Base-by-base conservation (phyloP, 2,329 filamentous ascomycete species). In the Capronia epimyces region DNA sequence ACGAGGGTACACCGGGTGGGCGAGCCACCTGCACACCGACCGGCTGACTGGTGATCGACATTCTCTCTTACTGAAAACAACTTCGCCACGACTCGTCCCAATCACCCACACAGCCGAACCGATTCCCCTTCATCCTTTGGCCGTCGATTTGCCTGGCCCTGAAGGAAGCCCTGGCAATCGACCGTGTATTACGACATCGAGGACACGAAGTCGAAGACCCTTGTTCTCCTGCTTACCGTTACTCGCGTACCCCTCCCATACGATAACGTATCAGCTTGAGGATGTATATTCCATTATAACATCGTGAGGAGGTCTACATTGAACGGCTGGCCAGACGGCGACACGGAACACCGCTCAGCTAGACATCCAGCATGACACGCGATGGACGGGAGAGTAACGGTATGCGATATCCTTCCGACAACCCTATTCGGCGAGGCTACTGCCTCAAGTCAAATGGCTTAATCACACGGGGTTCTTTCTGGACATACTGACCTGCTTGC, bases 301-400 rank as follows among this genome's bases (percentile, higher is more conserved):
- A 34, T 50, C 45, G 50, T 56, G 42, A 56, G 42, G 42, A 56
- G 42, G 32, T 42, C 31, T 43, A 36, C 39, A 51, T 31, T 53
- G 50, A 39, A 56, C 37, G 39, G 47, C 40, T 46, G 44, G 46
- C 31, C 36, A 42, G 44, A 25, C 50, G 37, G 46, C 49, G 39
- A 36, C 24, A 53, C 39, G 49, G 20, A 41, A n/a, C 16, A 49
- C 20, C 34, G 37, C n/a, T 36, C 16, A 42, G 46, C 21, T 43
- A 34, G 31, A 20, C 18, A 21, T 45, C 42, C 55, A 57, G 55
- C 42, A 57, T 57, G 55, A 52, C 52, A 43, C 55, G 40, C 22
- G 47, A 57, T 55, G 55, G 46, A 43, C 34, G 37, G 25, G 22
- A 50, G 39, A 50, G 29, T 34, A 37, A 52, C 27, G 55, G 55